Base-by-base conservation (phyloP, 179 eudicot genomes). In the Camellia oleifera region DNA sequence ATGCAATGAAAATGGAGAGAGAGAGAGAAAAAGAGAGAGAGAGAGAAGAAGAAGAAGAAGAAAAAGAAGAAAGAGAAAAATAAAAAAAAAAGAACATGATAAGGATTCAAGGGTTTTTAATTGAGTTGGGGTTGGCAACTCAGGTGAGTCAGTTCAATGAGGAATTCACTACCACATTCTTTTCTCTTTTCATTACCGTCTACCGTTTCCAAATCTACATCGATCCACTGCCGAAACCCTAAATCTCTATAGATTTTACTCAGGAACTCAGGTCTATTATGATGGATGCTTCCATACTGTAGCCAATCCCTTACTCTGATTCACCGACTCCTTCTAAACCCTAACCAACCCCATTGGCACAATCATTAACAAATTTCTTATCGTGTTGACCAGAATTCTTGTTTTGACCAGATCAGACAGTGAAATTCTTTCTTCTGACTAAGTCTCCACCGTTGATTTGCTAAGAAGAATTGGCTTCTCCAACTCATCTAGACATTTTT, bases 281-380 rank as follows among this genome's bases (percentile, higher is more conserved):
- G 78, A 74, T 75, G 91, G 91, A 10, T 15, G 72, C 7, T 96
- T 96, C 79, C 89, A 92, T 82, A 88, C 92, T 52, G 96, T 96
- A 15, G 90, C 98, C 0, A 97, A 96, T 67, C 99, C 97, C 0
- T 60, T 87, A 6, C 94, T 97, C 17, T 98, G 94, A 77, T 82
- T 89, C 9, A 0, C 40, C 11, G 96, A 90, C 76, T 84, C 99
- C 0, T 1, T 96, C 0, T 73, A 65, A 4, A 66, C 89, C 5
- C 74, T 96, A 7, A 6, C 82, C 0, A 94, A 94, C 77, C 99
- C 99, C 0, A 91, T 96, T 17, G 99, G 99, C 0, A 80, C 92
- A 1, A 2, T 90, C 15, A 2, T 85, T 13, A 98, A 96, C 77
- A 94, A 96, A 58, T 1, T 89, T 17, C 85, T 90, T 15, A 90